A percentile compares a stretch with the other conserved stretches of the same genome.
Evolutionary conservation across 1,139 yeast genomes (phyloP).

Genomic region (Diutina rugosa): DNA sequence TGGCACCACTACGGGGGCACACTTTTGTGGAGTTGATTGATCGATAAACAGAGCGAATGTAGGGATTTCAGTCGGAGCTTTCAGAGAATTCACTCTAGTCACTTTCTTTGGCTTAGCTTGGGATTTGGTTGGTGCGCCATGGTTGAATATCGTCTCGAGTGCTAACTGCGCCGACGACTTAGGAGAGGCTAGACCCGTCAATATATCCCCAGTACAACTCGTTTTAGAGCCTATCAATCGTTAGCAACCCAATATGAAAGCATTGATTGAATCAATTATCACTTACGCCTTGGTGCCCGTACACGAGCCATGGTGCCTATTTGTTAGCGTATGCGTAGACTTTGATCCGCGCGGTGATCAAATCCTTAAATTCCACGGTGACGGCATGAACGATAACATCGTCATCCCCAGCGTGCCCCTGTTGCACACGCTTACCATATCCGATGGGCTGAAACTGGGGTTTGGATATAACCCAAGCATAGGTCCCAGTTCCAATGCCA

Average conservation of each 20-base stretch:
- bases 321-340: background rate
- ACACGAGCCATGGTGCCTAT: background rate
- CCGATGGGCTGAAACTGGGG: conserved; percentile 21
- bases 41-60: background rate
- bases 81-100: background rate
- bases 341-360: background rate
- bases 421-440: conserved; percentile 21
- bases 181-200: background rate
- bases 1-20: background rate
- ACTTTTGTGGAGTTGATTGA: background rate
- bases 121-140: background rate
- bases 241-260: background rate
- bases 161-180: background rate
- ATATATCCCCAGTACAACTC: background rate
- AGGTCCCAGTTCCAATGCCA: conserved; percentile 28
- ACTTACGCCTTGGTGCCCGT: background rate
- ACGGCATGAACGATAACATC: conserved; percentile 15
- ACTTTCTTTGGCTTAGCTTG: background rate
- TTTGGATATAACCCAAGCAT: conserved; percentile 34
- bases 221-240: background rate
- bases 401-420: conserved; percentile 27
- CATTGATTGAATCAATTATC: no score
- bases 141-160: background rate
- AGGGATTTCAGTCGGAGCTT: background rate
- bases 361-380: background rate